Percentiles rank a stretch among this genome's conserved stretches.
Conservation (phyloP, 345 rosid genomes). For the Acer yangbiense region DNA sequence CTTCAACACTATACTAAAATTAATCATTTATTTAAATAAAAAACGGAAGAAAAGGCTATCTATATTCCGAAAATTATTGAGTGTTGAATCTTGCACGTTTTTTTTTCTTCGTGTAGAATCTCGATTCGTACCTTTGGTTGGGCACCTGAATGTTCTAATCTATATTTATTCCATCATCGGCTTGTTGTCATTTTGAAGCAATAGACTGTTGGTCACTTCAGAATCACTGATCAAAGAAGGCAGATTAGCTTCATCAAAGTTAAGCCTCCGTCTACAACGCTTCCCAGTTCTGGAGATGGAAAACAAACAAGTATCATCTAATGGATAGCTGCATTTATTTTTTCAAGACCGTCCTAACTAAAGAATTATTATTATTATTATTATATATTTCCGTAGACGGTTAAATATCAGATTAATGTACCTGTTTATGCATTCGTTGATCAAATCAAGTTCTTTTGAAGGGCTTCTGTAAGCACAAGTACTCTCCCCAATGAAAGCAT, state of each 20-base stretch:
- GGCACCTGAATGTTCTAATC: no score
- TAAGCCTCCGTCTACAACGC: not conserved
- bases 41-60: not conserved
- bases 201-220: not conserved
- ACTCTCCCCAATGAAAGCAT: conserved; percentile 14
- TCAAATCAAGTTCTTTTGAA: conserved; percentile 14
- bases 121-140: no score
- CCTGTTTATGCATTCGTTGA: conserved; percentile 9
- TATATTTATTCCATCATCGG: not conserved
- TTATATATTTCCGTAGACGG: not conserved
- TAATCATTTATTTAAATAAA: not conserved
- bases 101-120: no score
- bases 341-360: no score
- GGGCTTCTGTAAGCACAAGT: conserved; percentile 5
- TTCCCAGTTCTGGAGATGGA: not conserved
- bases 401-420: not conserved
- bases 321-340: no score
- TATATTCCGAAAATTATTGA: no score
- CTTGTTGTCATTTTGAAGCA: not conserved
- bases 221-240: conserved; percentile 7
- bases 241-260: not conserved
- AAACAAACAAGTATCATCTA: not conserved
- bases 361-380: no score
- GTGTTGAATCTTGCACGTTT: no score
- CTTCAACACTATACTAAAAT: no score